Base-by-base conservation (phyloP, 176 grass and related monocot genomes). In the Rhynchospora pubera region DNA sequence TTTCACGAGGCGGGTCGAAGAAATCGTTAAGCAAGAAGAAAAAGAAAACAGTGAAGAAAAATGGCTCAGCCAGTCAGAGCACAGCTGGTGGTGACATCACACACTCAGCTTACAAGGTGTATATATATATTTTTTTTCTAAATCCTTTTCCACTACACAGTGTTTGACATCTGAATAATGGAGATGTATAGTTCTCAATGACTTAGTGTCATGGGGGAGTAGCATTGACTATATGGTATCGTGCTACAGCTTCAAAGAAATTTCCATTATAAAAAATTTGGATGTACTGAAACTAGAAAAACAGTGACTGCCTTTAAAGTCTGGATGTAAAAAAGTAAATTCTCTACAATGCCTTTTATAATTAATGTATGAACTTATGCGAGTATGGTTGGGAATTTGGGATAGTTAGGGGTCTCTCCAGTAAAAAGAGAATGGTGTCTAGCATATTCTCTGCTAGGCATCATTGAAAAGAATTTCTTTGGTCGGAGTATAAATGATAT, bases 31-130 rank as follows among this genome's bases (percentile, higher is more conserved):
- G 23, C 47, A 82, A 82, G 43, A 82, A 82, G 44, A 82, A 65
- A 42, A 82, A 82, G 59, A 82, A 82, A 82, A 22, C 44, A 0
- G 46, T 46, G 21, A 82, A 82, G 79, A 82, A 82, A 43, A 82
- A 82, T 82, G 62, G 23, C 53, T 82, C 62, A 50, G 44, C 43
- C 60, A 82, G 47, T 45, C 62, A 65, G 59, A 82, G 8, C 28
- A 15, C 79, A 51, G 44, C 79, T 53, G 79, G 44, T 13, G 22
- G 24, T 30, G 79, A 67, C 14, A 50, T 82, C n/a, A 21, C 62
- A 30, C 79, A 82, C 62, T 22, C 44, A 28, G 46, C 79, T 67
- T 82, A 82, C 42, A 82, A 82, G 79, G 79, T 82, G n/a, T n/a
- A n/a, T n/a, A n/a, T n/a, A n/a, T n/a, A 52, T 45, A 52, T 26